Percentiles rank a stretch among this genome's conserved stretches.
phyloP scores from a whole-genome alignment of 768 basidiomycete species.

The Termitomyces sp. region DNA sequence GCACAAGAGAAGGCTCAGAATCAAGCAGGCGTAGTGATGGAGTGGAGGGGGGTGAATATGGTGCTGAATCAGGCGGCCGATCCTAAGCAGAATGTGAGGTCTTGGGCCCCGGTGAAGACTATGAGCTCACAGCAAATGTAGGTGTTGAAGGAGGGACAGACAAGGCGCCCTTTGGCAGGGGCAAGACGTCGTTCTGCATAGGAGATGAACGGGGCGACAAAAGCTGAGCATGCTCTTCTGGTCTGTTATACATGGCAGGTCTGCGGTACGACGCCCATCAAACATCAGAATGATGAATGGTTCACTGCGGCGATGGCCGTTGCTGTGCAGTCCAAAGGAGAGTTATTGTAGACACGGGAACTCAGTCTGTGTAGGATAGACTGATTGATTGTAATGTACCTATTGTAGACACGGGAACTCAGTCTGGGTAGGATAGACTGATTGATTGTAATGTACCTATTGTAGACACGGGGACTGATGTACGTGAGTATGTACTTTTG shows the following conservation, averaged over 20 bases:
- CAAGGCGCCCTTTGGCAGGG: constrained; percentile 18
- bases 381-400: too few species aligned
- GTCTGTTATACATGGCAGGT: too few species aligned
- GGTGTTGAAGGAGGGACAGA: constrained; percentile 3
- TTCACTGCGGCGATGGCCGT: neutral
- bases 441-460: too few species aligned
- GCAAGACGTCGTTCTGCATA: neutral
- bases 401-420: too few species aligned
- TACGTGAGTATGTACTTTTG: too few species aligned
- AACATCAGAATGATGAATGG: neutral
- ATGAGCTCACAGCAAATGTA: constrained; percentile 1
- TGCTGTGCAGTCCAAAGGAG: too few species aligned
- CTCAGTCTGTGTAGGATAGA: too few species aligned
- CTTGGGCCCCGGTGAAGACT: neutral
- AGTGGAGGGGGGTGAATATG: constrained; percentile 13
- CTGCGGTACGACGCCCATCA: too few species aligned
- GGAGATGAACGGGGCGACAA: neutral
- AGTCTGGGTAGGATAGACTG: too few species aligned
- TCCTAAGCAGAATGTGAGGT: constrained; percentile 4
- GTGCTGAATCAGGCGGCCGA: neutral
- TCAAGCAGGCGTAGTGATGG: constrained; percentile 12
- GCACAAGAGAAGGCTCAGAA: constrained; percentile 11
- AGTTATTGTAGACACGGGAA: too few species aligned
- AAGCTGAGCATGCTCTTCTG: constrained; percentile 1
- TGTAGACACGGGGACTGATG: too few species aligned